These are phyloP conservation scores for Tylopilus sp. DNA, from an alignment of 768 basidiomycete genomes.

Conservation along the genomic window DNA sequence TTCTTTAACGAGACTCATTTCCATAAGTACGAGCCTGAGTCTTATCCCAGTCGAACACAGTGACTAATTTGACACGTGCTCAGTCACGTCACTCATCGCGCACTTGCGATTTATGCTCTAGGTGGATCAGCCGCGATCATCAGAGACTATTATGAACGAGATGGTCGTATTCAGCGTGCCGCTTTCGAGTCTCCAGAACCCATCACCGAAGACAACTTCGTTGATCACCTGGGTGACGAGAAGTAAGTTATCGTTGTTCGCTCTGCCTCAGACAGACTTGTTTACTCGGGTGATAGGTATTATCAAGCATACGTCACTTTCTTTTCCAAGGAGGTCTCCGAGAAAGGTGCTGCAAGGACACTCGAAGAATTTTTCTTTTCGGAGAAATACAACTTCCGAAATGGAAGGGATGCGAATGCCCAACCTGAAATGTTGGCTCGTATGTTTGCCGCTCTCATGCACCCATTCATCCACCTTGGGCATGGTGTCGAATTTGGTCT, in stretches of 20 bases:
- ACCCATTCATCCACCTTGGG: constrained; percentile 61
- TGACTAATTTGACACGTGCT: background rate
- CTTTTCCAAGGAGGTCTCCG: constrained; percentile 18
- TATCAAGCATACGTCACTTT: constrained; percentile 28
- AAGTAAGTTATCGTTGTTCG: constrained; percentile 12
- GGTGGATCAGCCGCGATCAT: constrained; percentile 24
- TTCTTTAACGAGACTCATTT: constrained; percentile 45
- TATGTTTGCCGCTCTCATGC: constrained; percentile 47
- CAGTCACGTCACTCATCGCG: constrained; percentile 31
- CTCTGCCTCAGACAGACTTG: background rate
- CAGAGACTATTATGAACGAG: constrained; percentile 25
- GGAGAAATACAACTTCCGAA: constrained; percentile 23
- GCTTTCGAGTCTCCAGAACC: constrained; percentile 21
- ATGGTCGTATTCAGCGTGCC: constrained; percentile 21
- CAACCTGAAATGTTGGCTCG: constrained; percentile 55
- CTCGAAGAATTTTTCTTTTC: constrained; percentile 33
- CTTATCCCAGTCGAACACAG: background rate
- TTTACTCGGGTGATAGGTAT: constrained; percentile 13
- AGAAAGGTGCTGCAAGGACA: constrained; percentile 13
- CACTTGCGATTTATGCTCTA: constrained; percentile 26
- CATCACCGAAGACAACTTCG: constrained; percentile 24
- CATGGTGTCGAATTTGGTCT: constrained; percentile 63
- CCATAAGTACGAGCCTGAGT: constrained; percentile 48
- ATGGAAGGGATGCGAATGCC: constrained; percentile 6
- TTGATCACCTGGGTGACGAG: constrained; percentile 24